phyloP scores from a whole-genome alignment of 208 protist genomes.

The Trypanosoma avium region DNA sequence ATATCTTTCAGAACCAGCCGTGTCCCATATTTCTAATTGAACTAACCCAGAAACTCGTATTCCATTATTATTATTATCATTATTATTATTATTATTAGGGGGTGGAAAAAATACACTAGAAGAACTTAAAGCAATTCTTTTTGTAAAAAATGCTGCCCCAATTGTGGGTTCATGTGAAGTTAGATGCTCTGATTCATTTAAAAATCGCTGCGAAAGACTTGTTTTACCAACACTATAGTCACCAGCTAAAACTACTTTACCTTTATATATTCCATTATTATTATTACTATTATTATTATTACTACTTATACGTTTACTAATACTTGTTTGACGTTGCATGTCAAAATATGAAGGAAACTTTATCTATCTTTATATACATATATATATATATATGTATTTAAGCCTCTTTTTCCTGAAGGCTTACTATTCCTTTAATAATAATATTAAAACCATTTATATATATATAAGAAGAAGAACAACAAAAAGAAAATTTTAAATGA shows the following conservation, averaged over 20 bases:
- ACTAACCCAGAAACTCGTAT: background rate
- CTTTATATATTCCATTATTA: background rate
- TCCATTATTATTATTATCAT: background rate
- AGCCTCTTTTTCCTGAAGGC: too few relatives aligned
- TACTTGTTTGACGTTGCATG: too few relatives aligned
- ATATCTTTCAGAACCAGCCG: conserved; percentile 46
- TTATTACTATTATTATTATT: background rate
- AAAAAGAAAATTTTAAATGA: too few relatives aligned
- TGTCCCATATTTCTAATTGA: conserved; percentile 70
- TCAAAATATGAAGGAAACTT: too few relatives aligned
- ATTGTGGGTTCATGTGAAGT: conserved; percentile 75
- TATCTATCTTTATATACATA: too few relatives aligned
- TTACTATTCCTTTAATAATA: too few relatives aligned
- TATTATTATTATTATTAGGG: too few relatives aligned
- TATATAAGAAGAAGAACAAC: too few relatives aligned
- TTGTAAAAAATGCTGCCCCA: conserved; percentile 93
- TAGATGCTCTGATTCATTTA: conserved; percentile 82
- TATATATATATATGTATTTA: too few relatives aligned
- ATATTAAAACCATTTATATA: too few relatives aligned
- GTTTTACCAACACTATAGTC: conserved; percentile 90
- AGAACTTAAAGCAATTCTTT: conserved; percentile 91
- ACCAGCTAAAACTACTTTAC: conserved; percentile 15
- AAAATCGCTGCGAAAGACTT: conserved; percentile 91
- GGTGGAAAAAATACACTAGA: conserved; percentile 66
- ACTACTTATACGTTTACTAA: too few relatives aligned